Conservation (phyloP, 192 early-diverging fungal species). For the Geranomyces variabilis region DNA sequence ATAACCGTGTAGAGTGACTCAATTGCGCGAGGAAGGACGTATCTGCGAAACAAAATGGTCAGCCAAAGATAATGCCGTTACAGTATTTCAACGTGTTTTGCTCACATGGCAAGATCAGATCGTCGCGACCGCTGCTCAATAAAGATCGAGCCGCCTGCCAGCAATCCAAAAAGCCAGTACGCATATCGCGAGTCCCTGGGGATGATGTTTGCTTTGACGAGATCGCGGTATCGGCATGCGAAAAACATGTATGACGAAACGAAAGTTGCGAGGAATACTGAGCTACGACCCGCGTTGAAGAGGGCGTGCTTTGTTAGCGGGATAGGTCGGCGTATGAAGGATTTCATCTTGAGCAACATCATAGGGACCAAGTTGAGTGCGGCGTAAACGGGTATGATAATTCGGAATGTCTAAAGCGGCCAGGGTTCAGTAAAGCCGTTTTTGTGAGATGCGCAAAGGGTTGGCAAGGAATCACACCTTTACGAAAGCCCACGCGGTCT, state of each 20-base stretch:
- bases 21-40: constrained; percentile 74
- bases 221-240: constrained; percentile 64
- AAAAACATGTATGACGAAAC: constrained; percentile 54
- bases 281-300: constrained; percentile 60
- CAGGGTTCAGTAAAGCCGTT: too few species aligned
- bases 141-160: constrained; percentile 64
- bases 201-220: constrained; percentile 42
- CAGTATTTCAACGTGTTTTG: too few species aligned
- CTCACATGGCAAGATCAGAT: constrained; percentile 67
- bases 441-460: too few species aligned
- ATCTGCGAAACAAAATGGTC: neutral
- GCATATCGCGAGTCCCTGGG: constrained; percentile 56
- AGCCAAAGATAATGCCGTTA: too few species aligned
- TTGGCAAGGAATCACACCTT: neutral
- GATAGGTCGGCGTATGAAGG: constrained; percentile 51
- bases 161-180: constrained; percentile 66
- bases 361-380: constrained; percentile 72
- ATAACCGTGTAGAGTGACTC: constrained; percentile 67
- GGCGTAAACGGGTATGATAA: constrained; percentile 64
- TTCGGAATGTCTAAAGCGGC: constrained; percentile 34
- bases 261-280: constrained; percentile 66
- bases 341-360: constrained; percentile 59
- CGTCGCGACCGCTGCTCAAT: constrained; percentile 67
- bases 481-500: constrained; percentile 28
- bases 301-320: constrained; percentile 50